Evolutionary conservation across 139 green algal species (phyloP).

Genomic region (Monoraphidium neglectum): DNA sequence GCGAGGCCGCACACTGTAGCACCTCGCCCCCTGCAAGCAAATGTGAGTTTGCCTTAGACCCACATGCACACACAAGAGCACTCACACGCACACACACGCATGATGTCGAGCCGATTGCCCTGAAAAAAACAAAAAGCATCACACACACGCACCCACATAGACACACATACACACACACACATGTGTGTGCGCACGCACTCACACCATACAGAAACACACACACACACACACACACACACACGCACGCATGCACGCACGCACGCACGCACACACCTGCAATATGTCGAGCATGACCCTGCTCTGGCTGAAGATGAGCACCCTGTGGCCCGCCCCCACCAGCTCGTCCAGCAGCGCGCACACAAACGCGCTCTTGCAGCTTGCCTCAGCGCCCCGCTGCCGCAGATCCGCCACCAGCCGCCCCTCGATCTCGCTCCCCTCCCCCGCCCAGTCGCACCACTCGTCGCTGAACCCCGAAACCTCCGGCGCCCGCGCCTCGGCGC

Average conservation of each 20-base stretch:
- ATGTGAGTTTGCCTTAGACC: too few relatives aligned
- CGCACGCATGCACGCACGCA: not conserved
- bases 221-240: not conserved
- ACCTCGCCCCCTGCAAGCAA: too few relatives aligned
- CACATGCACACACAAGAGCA: too few relatives aligned
- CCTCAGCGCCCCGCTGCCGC: slow-evolving; percentile 32
- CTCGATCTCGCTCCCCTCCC: slow-evolving; percentile 26
- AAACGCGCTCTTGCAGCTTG: slow-evolving; percentile 87
- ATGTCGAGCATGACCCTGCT: slow-evolving; percentile 88
- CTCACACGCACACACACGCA: too few relatives aligned
- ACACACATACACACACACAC: too few relatives aligned
- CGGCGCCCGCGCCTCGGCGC: too few relatives aligned
- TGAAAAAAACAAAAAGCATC: too few relatives aligned
- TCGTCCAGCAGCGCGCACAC: slow-evolving; percentile 73
- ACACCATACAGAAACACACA: too few relatives aligned
- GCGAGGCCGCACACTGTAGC: too few relatives aligned
- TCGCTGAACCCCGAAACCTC: slow-evolving; percentile 10
- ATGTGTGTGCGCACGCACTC: too few relatives aligned
- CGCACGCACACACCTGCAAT: slow-evolving; percentile 56
- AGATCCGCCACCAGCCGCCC: slow-evolving; percentile 38
- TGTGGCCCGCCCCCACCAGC: slow-evolving; percentile 75
- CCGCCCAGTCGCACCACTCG: slow-evolving; percentile 25
- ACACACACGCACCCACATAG: too few relatives aligned
- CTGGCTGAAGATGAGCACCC: slow-evolving; percentile 92
- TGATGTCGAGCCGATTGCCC: too few relatives aligned